These are phyloP conservation scores for Epichloe brachyelytri DNA, from an alignment of 2,329 filamentous ascomycete genomes.

Conservation along the genomic window DNA sequence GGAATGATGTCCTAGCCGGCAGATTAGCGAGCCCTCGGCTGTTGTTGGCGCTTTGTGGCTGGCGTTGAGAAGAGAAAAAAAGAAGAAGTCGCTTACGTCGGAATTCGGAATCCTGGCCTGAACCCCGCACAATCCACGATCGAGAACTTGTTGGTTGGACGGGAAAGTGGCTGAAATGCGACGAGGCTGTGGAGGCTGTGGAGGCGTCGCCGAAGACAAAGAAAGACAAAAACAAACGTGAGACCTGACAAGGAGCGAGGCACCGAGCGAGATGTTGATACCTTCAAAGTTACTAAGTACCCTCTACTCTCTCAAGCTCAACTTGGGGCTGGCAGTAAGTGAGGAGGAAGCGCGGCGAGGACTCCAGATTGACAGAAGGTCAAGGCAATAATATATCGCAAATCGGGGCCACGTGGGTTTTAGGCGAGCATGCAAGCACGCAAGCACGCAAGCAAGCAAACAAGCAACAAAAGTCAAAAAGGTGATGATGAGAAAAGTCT, in stretches of 20 bases:
- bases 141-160: not conserved
- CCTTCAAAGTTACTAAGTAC: too few species aligned
- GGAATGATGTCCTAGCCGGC: too few species aligned
- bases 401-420: not conserved
- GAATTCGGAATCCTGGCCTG: not conserved
- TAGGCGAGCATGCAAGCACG: not conserved
- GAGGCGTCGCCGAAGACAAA: not conserved
- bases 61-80: not conserved
- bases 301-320: too few species aligned
- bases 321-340: too few species aligned
- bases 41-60: conserved; percentile 2
- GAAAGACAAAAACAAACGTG: not conserved
- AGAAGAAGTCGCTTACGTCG: too few species aligned
- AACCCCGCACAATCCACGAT: not conserved
- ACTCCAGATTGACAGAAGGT: too few species aligned
- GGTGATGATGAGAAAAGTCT: not conserved
- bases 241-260: not conserved
- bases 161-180: not conserved
- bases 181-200: not conserved
- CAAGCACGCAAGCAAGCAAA: not conserved
- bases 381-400: too few species aligned
- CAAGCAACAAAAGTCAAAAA: not conserved
- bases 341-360: too few species aligned
- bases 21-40: conserved; percentile 9
- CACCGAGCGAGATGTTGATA: too few species aligned